Base-by-base conservation (phyloP, 2,329 filamentous ascomycete species). In the Fusarium sororula region DNA sequence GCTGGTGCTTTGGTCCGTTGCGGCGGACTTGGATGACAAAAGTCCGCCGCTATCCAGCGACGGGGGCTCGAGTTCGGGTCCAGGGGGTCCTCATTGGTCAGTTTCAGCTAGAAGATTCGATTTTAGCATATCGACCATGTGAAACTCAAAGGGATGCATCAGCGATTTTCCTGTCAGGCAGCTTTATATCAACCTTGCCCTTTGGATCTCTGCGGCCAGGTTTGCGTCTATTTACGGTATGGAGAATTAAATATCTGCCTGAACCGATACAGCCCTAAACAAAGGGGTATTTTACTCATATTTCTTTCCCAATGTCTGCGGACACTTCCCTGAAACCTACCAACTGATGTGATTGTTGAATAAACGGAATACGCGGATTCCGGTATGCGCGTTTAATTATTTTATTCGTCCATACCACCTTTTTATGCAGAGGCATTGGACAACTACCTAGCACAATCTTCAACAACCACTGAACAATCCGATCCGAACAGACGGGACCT, bases 1-100 rank as follows among this genome's bases (percentile, higher is more conserved):
- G 61, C 35, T 60, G 54, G 54, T 15, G 20, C 32, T 53, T 56
- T 45, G 37, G 45, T 58, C 60, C 38, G 38, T 63, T 54, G 45
- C 50, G 60, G 65, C 72, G 72, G 72, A 63, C 56, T 75, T 75
- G 54, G 35, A 26, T 55, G 30, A 51, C 41, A 7, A 51, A 74
- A 74, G 51, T 75, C 72, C 72, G 72, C 72, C 64, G 51, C 54
- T 72, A 68, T 66, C 44, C 53, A 51, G 37, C 28, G 35, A 37
- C 45, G 63, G n/a, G 68, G n/a, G 42, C 62, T 75, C 53, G 57
- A 45, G 53, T 60, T 70, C 68, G 72, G 72, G 26, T 42, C 45
- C 32, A 55, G 51, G 45, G 22, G n/a, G n/a, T n/a, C 50, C 53
- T 53, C 30, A 70, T 73, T 75, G 69, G 72, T 28, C 58, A 53